Evolutionary conservation across 192 early-diverging fungal genomes (phyloP).

Genomic region (Mortierella claussenii): DNA sequence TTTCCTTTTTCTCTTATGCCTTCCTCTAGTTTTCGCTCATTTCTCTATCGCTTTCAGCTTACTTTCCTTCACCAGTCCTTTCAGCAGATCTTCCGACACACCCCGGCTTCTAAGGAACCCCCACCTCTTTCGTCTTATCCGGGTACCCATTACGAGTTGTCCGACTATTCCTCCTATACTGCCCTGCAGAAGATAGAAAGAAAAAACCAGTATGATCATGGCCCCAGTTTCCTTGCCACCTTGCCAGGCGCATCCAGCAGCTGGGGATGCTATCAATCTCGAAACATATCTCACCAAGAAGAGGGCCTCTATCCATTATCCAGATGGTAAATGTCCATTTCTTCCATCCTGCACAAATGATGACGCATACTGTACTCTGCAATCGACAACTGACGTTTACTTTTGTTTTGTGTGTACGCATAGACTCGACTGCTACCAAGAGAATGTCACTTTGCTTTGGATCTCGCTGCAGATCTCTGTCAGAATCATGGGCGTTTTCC

Average conservation of each 20-base stretch:
- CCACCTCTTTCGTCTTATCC: too few relatives aligned
- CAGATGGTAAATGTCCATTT: constrained; percentile 22
- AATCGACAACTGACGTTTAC: too few relatives aligned
- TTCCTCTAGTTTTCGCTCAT: too few relatives aligned
- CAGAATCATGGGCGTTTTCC: constrained; percentile 33
- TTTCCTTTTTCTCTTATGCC: too few relatives aligned
- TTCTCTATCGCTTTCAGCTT: too few relatives aligned
- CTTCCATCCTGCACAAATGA: background rate
- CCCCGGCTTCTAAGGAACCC: too few relatives aligned
- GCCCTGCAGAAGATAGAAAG: too few relatives aligned
- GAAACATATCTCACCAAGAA: constrained; percentile 30
- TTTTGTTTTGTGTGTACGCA: too few relatives aligned
- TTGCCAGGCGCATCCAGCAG: constrained; percentile 6
- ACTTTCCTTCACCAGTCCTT: too few relatives aligned
- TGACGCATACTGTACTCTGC: too few relatives aligned
- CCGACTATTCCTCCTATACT: background rate
- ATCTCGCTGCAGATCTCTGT: constrained; percentile 28
- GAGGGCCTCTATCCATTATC: constrained; percentile 39
- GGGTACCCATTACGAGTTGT: too few relatives aligned
- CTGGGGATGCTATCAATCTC: constrained; percentile 1
- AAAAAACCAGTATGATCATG: constrained; percentile 16
- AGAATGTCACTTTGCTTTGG: constrained; percentile 31
- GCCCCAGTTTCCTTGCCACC: constrained; percentile 23
- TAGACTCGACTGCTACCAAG: constrained; percentile 39
- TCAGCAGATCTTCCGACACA: too few relatives aligned